These are phyloP conservation scores for Scorias spongiosa DNA, from an alignment of 2,329 filamentous ascomycete species.

Conservation along the genomic window DNA sequence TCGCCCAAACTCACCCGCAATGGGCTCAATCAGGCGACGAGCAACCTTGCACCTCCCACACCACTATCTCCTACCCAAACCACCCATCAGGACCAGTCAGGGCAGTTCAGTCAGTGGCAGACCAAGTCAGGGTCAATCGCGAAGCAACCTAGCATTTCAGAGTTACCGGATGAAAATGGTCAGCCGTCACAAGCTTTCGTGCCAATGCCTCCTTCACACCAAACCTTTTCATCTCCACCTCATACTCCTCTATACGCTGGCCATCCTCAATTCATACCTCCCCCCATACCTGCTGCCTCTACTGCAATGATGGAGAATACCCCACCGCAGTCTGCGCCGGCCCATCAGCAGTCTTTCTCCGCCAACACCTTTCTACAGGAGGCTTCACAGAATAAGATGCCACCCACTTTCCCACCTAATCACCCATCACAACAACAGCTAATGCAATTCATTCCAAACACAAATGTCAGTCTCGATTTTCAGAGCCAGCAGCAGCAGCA, in stretches of 20 bases:
- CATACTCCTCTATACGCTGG: constrained; percentile 25
- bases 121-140: constrained; percentile 13
- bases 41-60: constrained; percentile 32
- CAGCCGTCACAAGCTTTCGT: constrained; percentile 1
- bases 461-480: constrained; percentile 4
- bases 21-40: constrained; percentile 15
- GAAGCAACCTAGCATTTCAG: constrained; percentile 26
- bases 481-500: constrained; percentile 4
- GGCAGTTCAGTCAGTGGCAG: constrained; percentile 27
- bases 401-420: constrained; percentile 7
- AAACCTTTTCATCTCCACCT: constrained; percentile 29
- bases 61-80: constrained; percentile 31
- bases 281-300: constrained; percentile 18
- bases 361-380: constrained; percentile 19
- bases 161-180: constrained; percentile 17
- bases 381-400: constrained; percentile 5
- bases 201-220: constrained; percentile 8
- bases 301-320: constrained; percentile 27
- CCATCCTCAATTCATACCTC: constrained; percentile 10
- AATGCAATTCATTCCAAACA: constrained; percentile 5
- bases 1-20: constrained; percentile 30
- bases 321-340: constrained; percentile 35
- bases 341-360: constrained; percentile 32
- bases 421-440: constrained; percentile 1
- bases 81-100: constrained; percentile 9